phyloP scores from a whole-genome alignment of 2,329 filamentous ascomycete genomes.

The Cytospora chrysosperma region DNA sequence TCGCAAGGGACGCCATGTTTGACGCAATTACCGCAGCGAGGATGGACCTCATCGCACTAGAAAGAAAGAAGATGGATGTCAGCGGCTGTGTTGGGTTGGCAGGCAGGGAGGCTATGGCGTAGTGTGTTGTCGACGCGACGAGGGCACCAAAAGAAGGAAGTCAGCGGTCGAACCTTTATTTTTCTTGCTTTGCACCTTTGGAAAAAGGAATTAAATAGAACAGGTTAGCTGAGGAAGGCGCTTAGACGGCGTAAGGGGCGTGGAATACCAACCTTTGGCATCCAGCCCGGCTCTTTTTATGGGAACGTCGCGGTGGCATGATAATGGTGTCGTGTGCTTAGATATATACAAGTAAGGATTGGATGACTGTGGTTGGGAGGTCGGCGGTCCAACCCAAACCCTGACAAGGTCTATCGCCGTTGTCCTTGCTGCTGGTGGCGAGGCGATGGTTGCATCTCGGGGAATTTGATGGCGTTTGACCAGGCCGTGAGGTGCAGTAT shows the following conservation, averaged over 20 bases:
- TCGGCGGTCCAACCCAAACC: slow-evolving; percentile 1
- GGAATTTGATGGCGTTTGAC: neutral
- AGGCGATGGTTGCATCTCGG: slow-evolving; percentile 16
- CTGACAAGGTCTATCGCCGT: slow-evolving; percentile 10
- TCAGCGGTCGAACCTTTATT: slow-evolving; percentile 56
- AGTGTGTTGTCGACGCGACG: neutral
- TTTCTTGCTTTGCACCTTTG: slow-evolving; percentile 64
- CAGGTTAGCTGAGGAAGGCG: neutral
- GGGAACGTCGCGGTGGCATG: slow-evolving; percentile 65
- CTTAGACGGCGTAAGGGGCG: neutral
- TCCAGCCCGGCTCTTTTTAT: slow-evolving; percentile 68
- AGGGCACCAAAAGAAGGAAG: neutral
- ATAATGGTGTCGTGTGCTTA: slow-evolving; percentile 37
- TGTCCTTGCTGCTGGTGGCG: slow-evolving; percentile 9
- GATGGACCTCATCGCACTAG: slow-evolving; percentile 66
- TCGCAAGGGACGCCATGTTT: slow-evolving; percentile 68
- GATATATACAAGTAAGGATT: no score
- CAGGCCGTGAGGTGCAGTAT: neutral
- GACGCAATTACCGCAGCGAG: slow-evolving; percentile 63
- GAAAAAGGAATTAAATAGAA: neutral
- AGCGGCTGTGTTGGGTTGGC: neutral
- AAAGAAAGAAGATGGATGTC: neutral
- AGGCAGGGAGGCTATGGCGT: neutral
- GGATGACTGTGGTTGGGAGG: neutral
- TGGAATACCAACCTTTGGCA: slow-evolving; percentile 42